Base-by-base conservation (phyloP, 2,329 filamentous ascomycete genomes). In the Paecilomyces sp. region DNA sequence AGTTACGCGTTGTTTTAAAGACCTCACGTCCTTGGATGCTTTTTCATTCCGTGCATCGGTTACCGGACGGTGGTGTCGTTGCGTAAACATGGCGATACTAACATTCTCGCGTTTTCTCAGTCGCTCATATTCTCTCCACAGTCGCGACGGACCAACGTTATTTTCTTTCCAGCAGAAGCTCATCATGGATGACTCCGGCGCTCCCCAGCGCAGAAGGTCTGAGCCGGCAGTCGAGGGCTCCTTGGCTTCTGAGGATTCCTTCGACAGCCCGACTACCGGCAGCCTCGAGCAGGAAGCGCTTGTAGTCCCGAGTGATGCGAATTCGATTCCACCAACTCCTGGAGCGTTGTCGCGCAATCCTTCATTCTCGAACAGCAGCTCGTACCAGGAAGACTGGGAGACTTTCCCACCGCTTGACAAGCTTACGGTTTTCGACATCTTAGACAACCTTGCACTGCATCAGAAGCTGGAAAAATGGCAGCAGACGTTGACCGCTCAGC, bases 381-480 rank as follows among this genome's bases (percentile, higher is more conserved):
- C 86, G n/a, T 91, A 91, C 68, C 90, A 94, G 60, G 90, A 94
- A 67, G 91, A 93, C 71, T 94, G 90, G 84, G 91, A 96, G 63
- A 82, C 86, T 24, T 89, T 95, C 63, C 91, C 92, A 9, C 92
- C 93, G 0, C 80, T 97, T 25, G 94, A 99, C 73, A 89, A 91
- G 57, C 81, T 99, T 58, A 92, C 90, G 47, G 86, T 97, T 60
- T 91, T 99, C 68, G 94, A 99, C 71, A 83, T 99, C 55, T 84
- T 99, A 65, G 93, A 97, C 76, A 97, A 97, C 72, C 77, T 99
- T 64, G 90, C 92, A 5, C 81, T 99, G 33, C 89, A 92, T 1
- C 90, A 96, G 69, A 90, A 93, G 67, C 83, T 99, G 22, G 94
- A 97, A 76, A 94, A 90, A 78, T 83, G 97, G 64, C 92, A 97